Percentiles rank a stretch among this genome's conserved stretches.
Evolutionary conservation across 2,329 filamentous ascomycete genomes (phyloP).

Genomic region (Exophiala sp.): DNA sequence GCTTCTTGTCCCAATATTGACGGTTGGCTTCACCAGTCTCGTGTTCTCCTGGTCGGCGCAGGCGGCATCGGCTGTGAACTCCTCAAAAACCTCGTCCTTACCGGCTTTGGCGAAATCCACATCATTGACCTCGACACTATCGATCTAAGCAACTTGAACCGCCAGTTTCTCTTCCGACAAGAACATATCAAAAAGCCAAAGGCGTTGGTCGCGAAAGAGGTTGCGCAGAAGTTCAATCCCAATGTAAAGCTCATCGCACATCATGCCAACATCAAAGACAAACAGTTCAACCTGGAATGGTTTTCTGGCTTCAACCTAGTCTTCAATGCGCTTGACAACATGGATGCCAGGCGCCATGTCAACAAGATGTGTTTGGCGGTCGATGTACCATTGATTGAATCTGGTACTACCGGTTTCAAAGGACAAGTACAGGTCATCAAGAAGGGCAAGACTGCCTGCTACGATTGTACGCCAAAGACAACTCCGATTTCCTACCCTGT

Average conservation of each 20-base stretch:
- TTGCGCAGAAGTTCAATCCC: slow-evolving; percentile 84
- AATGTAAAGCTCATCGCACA: slow-evolving; percentile 79
- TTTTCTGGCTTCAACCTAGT: slow-evolving; percentile 75
- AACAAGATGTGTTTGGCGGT: slow-evolving; percentile 96
- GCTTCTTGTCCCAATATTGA: not conserved
- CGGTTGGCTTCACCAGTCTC: slow-evolving; percentile 52
- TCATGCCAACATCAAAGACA: slow-evolving; percentile 91
- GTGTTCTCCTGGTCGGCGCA: slow-evolving; percentile 88
- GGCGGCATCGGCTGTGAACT: slow-evolving; percentile 97
- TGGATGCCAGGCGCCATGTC: slow-evolving; percentile 88
- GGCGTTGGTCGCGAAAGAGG: slow-evolving; percentile 86
- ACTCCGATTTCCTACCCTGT: slow-evolving; percentile 90
- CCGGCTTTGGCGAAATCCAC: slow-evolving; percentile 86
- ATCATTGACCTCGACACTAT: slow-evolving; percentile 97
- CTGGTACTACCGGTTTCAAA: slow-evolving; percentile 94
- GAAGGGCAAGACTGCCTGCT: slow-evolving; percentile 86
- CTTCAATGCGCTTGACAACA: slow-evolving; percentile 95
- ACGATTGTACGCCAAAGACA: slow-evolving; percentile 87
- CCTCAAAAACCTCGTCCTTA: slow-evolving; percentile 89
- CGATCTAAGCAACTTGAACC: slow-evolving; percentile 93
- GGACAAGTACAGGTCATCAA: slow-evolving; percentile 96
- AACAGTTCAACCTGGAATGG: slow-evolving; percentile 79
- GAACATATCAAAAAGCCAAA: slow-evolving; percentile 99
- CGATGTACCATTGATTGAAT: slow-evolving; percentile 85
- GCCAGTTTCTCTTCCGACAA: slow-evolving; percentile 92